A percentile compares a stretch with the other conserved stretches of the same genome.
phyloP scores from a whole-genome alignment of 2,329 filamentous ascomycete species.

The Colletotrichum sp. region DNA sequence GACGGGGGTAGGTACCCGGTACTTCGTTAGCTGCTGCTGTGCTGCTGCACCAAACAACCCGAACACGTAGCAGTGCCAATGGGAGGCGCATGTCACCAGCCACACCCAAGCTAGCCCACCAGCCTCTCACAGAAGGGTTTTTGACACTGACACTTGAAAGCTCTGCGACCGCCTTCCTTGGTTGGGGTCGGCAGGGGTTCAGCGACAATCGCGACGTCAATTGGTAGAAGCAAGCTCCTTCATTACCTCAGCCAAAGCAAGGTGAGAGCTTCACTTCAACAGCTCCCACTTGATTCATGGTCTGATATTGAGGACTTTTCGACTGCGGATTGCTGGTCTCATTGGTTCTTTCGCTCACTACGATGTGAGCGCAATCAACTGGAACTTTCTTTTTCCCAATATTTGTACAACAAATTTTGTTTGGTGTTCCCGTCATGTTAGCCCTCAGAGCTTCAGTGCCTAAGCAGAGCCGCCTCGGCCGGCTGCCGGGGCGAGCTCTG shows the following conservation, averaged over 20 bases:
- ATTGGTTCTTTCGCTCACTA: background rate
- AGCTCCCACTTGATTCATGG: background rate
- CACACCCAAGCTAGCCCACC: background rate
- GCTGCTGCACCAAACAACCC: background rate
- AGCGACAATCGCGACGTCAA: background rate
- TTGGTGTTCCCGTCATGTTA: constrained; percentile 6
- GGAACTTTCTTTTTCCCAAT: background rate
- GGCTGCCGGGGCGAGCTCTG: background rate
- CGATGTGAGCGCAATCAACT: background rate
- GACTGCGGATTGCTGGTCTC: background rate
- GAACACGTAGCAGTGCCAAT: background rate
- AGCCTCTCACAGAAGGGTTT: background rate
- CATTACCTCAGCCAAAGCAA: background rate
- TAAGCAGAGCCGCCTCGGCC: constrained; percentile 1
- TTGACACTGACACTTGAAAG: background rate
- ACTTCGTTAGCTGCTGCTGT: background rate
- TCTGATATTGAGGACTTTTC: background rate
- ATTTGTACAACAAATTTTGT: background rate
- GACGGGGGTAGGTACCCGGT: background rate
- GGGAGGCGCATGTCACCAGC: background rate
- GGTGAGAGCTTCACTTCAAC: background rate
- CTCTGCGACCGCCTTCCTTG: constrained; percentile 14
- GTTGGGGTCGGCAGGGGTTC: background rate
- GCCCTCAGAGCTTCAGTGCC: constrained; percentile 2
- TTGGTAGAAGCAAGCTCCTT: background rate